Evolutionary conservation across 345 rosid species (phyloP).

Genomic region (Hibiscus mutabilis): DNA sequence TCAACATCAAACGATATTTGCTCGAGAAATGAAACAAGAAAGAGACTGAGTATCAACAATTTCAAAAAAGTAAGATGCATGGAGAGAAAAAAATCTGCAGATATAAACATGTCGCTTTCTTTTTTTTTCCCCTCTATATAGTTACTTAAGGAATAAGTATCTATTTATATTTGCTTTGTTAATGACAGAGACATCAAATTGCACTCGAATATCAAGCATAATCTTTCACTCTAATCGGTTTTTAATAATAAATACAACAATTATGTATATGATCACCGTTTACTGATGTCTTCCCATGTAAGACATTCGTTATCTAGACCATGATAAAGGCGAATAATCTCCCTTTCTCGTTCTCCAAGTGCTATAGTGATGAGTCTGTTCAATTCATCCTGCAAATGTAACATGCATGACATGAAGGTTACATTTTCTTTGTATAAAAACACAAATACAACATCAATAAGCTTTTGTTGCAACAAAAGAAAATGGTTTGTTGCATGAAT

Average conservation of each 20-base stretch:
- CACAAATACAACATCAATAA: no score
- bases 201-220: not conserved
- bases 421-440: no score
- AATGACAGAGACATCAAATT: not conserved
- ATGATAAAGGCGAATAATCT: slow-evolving; percentile 78
- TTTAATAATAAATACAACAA: not conserved
- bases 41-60: not conserved
- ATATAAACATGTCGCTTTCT: not conserved
- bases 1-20: not conserved
- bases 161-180: slow-evolving; percentile 7
- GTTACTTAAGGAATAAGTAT: not conserved
- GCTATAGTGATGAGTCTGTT: slow-evolving; percentile 51
- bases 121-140: no score
- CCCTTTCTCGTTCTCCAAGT: slow-evolving; percentile 66
- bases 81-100: not conserved
- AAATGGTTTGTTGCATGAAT: no score
- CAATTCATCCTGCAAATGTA: slow-evolving; percentile 70
- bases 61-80: not conserved
- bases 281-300: slow-evolving; percentile 98
- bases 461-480: no score
- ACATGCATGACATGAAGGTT: not conserved
- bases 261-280: slow-evolving; percentile 48
- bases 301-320: slow-evolving; percentile 76
- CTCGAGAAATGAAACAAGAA: not conserved
- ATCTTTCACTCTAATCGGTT: not conserved